These are phyloP conservation scores for Beauveria rudraprayagi DNA, from an alignment of 2,329 filamentous ascomycete genomes.

Conservation along the genomic window DNA sequence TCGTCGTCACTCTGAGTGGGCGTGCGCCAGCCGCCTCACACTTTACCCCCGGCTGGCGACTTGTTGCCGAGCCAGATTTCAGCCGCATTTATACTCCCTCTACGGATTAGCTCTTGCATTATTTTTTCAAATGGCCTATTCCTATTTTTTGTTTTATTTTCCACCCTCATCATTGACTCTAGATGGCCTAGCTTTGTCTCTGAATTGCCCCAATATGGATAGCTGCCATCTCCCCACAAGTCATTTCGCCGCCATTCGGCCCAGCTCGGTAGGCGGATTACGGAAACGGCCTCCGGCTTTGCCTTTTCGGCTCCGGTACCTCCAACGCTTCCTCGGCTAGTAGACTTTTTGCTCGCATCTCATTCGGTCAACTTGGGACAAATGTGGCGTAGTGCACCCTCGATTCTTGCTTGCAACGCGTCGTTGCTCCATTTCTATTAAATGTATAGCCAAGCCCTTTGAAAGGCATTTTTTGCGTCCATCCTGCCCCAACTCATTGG, in stretches of 20 bases:
- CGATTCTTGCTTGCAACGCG: not conserved
- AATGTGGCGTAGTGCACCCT: not conserved
- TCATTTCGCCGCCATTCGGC: not conserved
- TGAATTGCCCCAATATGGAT: not conserved
- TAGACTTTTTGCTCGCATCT: not conserved
- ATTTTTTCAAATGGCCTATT: not conserved
- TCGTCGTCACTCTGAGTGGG: not conserved
- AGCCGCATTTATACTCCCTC: not conserved
- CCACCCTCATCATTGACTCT: not conserved
- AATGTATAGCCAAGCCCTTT: not conserved
- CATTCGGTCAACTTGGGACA: not conserved
- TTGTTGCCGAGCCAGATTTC: not conserved
- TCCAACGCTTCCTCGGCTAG: constrained; percentile 8
- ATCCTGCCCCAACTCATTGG: not conserved
- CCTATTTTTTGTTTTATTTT: too few relatives aligned
- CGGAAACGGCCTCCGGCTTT: constrained; percentile 5
- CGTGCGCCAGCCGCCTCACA: not conserved
- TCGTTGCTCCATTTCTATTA: not conserved
- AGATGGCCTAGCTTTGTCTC: too few relatives aligned
- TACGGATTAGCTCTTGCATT: not conserved
- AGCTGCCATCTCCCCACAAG: not conserved
- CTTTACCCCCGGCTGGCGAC: not conserved
- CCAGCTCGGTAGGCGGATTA: not conserved
- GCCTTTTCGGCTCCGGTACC: constrained; percentile 3
- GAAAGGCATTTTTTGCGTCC: not conserved